A percentile compares a stretch with the other conserved stretches of the same genome.
phyloP scores from a whole-genome alignment of 2,329 filamentous ascomycete genomes.

The Aspergillus floridensis region DNA sequence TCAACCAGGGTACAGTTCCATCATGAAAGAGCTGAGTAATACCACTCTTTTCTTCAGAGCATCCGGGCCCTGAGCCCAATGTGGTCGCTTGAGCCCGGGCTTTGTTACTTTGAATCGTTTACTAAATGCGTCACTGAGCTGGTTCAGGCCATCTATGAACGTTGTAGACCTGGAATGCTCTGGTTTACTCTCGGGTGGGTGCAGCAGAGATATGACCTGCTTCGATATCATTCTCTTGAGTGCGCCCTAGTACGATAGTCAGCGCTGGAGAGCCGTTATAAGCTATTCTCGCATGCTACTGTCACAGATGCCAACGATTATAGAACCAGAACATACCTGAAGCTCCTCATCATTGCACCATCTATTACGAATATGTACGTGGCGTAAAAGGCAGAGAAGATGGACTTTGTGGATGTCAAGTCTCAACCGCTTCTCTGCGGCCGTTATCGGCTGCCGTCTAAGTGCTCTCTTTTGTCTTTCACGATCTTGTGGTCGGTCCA shows the following conservation, averaged over 20 bases:
- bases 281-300: neutral
- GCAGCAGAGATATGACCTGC: slow-evolving; percentile 65
- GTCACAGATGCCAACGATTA: neutral
- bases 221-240: slow-evolving; percentile 64
- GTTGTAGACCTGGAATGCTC: slow-evolving; percentile 76
- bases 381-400: slow-evolving; percentile 75
- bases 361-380: slow-evolving; percentile 72
- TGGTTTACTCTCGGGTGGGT: slow-evolving; percentile 63
- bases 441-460: slow-evolving; percentile 54
- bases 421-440: slow-evolving; percentile 59
- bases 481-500: slow-evolving; percentile 30
- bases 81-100: slow-evolving; percentile 64
- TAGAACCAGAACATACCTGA: slow-evolving; percentile 49
- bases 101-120: slow-evolving; percentile 69
- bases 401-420: slow-evolving; percentile 84
- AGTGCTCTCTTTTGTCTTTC: slow-evolving; percentile 24
- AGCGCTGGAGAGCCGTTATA: neutral
- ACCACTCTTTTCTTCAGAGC: slow-evolving; percentile 57
- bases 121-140: slow-evolving; percentile 65
- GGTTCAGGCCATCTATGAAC: slow-evolving; percentile 74
- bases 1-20: slow-evolving; percentile 5
- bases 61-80: slow-evolving; percentile 71
- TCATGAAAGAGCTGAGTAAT: slow-evolving; percentile 17
- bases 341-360: slow-evolving; percentile 81
- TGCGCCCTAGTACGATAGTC: slow-evolving; percentile 22